Evolutionary conservation across 2,329 filamentous ascomycete genomes (phyloP), one percentile per base, ranked within the genome.

Genomic region (Colletotrichum truncatum): DNA sequence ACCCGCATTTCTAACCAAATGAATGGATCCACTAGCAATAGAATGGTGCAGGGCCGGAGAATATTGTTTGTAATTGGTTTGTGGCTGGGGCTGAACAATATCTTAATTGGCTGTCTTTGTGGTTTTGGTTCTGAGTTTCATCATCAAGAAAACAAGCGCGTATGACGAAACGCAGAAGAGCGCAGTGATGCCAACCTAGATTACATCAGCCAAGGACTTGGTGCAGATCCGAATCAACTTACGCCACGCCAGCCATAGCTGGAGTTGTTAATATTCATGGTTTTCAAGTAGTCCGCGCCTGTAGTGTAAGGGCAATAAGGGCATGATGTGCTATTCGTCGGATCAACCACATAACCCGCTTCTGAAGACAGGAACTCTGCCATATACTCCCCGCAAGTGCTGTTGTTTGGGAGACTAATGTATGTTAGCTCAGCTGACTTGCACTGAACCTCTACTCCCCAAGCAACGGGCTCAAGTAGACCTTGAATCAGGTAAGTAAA

Each of bases 81-180:
- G n/a, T 6, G 32, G 16, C 25, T 30, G 23, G 7, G 12, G 26
- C 11, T 18, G 26, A 2, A 49, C n/a, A 34, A n/a, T 16, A 49
- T 21, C 28, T 34, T 16, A 49, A 14, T 23, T 49, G 6, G 57
- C 57, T 5, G 36, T 82, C 73, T 82, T 83, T 21, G 77, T 81
- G 62, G 78, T 78, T 73, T 83, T 83, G 38, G 79, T 83, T 62
- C 81, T 71, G 43, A 83, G 66, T 72, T 82, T 83, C 81, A 83
- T 83, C 75, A 83, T 79, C 25, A 81, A 36, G 68, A 80, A 83
- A 2, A 84, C 81, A 45, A 80, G 64, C 4, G 70, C 75, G 64
- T 84, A 84, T 1, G 76, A 77, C 2, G 71, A 74, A 53, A 81
- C 69, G 46, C 76, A 81, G 67, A 82, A 83, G 34, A 82, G 66